Evolutionary conservation across 2,329 filamentous ascomycete genomes (phyloP), one percentile per base, ranked within the genome.

Genomic region (Cyphellophora europaea): DNA sequence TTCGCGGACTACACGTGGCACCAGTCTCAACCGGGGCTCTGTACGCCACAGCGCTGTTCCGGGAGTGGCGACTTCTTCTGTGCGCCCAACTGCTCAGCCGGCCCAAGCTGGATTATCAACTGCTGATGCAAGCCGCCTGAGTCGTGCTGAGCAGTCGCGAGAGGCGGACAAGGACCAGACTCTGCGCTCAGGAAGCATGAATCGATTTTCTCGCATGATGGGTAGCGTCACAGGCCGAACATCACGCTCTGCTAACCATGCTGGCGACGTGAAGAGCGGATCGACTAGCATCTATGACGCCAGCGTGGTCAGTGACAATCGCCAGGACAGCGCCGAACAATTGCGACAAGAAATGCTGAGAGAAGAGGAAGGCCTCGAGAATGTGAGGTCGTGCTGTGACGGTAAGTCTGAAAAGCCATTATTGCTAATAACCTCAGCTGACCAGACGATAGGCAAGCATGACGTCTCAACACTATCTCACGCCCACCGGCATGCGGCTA

Each of bases 341-440:
- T 57, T 94, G 38, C 71, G 85, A 37, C 72, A 79, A 44, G 77
- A 88, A 44, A 84, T 89, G 50, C 83, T 89, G 60, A 70, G 61
- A 32, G 58, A 65, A 35, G 57, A 74, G 43, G 83, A 88, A 53
- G 72, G 79, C 43, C 69, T 96, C 51, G 89, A 96, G 68, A 95
- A 98, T 57, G 91, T 98, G 45, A 73, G 91, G 54, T 88, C 89
- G 40, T 98, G 91, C 65, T 98, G 91, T 61, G 91, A 96, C 72
- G 91, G 88, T 89, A 71, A 31, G 47, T 35, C n/a, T 31, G 6
- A 14, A 15, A 6, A 16, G 18, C 11, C 5, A 27, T 33, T 33
- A 14, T 6, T 27, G 12, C 3, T 23, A 11, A 8, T 30, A 17
- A 19, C 13, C 23, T 5, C 13, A 8, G 27, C 30, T 38, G 18